Conservation (phyloP, 129 eudicot genomes). For the Flaveria robusta region DNA sequence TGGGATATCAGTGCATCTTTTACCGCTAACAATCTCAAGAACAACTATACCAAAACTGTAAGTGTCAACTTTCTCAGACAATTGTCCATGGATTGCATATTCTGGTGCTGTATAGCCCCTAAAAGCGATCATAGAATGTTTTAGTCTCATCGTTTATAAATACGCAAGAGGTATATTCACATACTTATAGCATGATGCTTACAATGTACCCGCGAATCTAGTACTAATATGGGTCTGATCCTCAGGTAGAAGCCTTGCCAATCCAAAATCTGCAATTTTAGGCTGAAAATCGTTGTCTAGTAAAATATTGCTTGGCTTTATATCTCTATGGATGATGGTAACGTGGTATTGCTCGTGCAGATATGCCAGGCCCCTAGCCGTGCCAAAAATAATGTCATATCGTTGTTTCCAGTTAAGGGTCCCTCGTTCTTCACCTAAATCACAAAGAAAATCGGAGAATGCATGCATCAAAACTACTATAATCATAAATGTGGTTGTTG, state of each 20-base stretch:
- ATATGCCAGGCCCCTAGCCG: constrained; percentile 76
- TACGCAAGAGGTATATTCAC: neutral
- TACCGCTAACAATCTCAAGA: constrained; percentile 74
- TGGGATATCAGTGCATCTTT: constrained; percentile 50
- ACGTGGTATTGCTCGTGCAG: constrained; percentile 77
- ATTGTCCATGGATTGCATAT: constrained; percentile 77
- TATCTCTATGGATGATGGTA: constrained; percentile 73
- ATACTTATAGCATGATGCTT: constrained; percentile 25
- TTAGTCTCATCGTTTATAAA: neutral
- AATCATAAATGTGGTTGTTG: neutral
- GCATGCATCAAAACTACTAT: neutral
- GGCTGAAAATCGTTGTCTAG: constrained; percentile 66
- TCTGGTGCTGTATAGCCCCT: constrained; percentile 91
- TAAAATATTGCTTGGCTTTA: constrained; percentile 73
- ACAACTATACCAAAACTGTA: constrained; percentile 77
- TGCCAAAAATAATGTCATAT: constrained; percentile 61
- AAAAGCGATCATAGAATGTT: constrained; percentile 3
- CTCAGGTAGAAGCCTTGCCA: constrained; percentile 76
- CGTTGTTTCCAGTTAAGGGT: constrained; percentile 65
- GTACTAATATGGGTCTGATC: constrained; percentile 75
- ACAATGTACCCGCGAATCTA: constrained; percentile 77
- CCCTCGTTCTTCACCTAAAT: constrained; percentile 63
- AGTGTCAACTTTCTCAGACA: constrained; percentile 79
- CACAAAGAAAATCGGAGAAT: neutral
- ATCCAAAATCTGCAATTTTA: constrained; percentile 82